Conservation (phyloP, 192 early-diverging fungal genomes). For the Spizellomyces sp. region DNA sequence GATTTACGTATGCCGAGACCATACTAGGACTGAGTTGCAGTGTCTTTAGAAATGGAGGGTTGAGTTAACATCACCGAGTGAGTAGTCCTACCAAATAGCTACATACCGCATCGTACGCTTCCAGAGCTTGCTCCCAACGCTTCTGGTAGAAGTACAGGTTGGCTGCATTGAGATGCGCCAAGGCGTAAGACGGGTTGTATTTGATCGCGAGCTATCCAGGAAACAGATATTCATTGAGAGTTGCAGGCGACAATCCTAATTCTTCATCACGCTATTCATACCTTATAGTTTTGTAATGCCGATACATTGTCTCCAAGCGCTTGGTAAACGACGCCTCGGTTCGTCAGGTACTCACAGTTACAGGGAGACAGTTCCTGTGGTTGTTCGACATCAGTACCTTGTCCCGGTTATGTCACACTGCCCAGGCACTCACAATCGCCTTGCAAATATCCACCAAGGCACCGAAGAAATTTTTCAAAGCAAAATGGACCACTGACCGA, state of each 20-base stretch:
- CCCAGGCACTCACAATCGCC: constrained; percentile 42
- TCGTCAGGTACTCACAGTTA: constrained; percentile 54
- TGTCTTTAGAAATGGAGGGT: constrained; percentile 18
- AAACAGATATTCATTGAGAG: not conserved
- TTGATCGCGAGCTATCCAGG: constrained; percentile 44
- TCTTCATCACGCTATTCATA: constrained; percentile 5
- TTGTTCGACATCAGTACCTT: too few relatives aligned
- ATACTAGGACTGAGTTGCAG: constrained; percentile 38
- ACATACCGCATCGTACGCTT: constrained; percentile 44
- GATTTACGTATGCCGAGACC: constrained; percentile 42
- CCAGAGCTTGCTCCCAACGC: constrained; percentile 48
- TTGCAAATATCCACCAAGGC: constrained; percentile 55
- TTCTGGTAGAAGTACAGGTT: constrained; percentile 56
- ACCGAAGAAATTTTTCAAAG: constrained; percentile 48
- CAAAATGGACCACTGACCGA: constrained; percentile 46
- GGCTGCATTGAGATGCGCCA: constrained; percentile 53
- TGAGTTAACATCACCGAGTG: not conserved
- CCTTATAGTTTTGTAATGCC: constrained; percentile 56
- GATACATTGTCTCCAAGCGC: constrained; percentile 49
- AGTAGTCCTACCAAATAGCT: not conserved
- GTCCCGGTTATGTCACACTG: not conserved
- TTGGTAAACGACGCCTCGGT: constrained; percentile 52
- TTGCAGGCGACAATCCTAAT: not conserved
- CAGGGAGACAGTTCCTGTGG: constrained; percentile 43
- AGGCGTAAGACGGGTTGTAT: constrained; percentile 45